Base-by-base conservation (phyloP, 768 basidiomycete genomes). In the Leccinum ochraceum region DNA sequence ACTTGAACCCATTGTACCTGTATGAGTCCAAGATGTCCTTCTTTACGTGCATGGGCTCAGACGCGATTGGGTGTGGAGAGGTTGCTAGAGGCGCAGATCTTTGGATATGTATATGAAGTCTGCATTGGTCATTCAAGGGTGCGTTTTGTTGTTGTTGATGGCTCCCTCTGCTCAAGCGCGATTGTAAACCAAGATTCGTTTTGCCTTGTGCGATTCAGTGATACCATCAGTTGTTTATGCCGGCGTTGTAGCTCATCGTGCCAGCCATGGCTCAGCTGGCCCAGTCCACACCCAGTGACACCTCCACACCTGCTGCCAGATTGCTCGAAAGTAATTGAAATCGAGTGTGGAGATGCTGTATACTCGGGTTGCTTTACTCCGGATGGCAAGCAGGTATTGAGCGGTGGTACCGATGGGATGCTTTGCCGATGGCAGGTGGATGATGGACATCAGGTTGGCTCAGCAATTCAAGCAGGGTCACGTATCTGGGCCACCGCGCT, bases 11-110 rank as follows among this genome's bases (percentile, higher is more conserved):
- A 0, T 79, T 95, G 44, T 98, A 96, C 75, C 91, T 98, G 16
- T 97, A 94, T 67, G 96, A 98, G 71, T 85, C 95, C 14, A 96
- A 96, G 75, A 88, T 96, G 85, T 92, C 95, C 5, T 77, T 97
- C 62, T 86, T 98, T 60, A 83, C 90, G 24, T 84, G 94, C 36
- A 85, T 97, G 76, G 86, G 86, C 92, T 0, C 89, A 95, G 70
- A 90, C 87, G 3, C 81, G 89, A 50, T 77, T 81, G 60, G 95
- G 95, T 2, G 94, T 94, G 2, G 95, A 97, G 68, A 83, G 87
- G 49, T 76, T 98, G 24, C 73, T 97, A 7, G 92, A 94, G 59
- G 83, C 86, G 2, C 89, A 90, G 57, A 66, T 94, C 2, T 73
- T 76, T 98, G 57, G 90, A 26, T 26, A 26, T 26, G 26, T 26